phyloP scores from a whole-genome alignment of 2,329 filamentous ascomycete species.

The Alternaria triticimaculans region DNA sequence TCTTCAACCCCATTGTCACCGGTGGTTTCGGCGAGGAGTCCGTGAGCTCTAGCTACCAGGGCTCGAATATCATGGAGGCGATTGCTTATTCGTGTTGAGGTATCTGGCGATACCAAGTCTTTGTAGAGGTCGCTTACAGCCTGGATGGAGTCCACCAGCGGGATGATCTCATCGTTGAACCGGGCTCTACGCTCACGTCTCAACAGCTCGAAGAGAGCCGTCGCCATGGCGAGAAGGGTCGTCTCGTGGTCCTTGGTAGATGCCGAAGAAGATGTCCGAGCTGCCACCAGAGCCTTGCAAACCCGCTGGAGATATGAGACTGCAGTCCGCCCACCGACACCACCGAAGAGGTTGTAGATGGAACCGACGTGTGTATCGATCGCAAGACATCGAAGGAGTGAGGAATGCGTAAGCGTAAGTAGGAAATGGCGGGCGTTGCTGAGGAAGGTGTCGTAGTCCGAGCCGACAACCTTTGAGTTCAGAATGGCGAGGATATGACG shows the following conservation, averaged over 20 bases:
- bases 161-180: slow-evolving; percentile 27
- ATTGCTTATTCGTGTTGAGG: neutral
- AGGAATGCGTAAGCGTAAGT: slow-evolving; percentile 41
- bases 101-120: neutral
- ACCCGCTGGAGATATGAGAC: slow-evolving; percentile 42
- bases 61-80: slow-evolving; percentile 19
- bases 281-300: slow-evolving; percentile 16
- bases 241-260: neutral
- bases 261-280: neutral
- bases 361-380: slow-evolving; percentile 44
- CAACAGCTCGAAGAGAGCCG: slow-evolving; percentile 27
- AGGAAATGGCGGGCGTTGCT: slow-evolving; percentile 23
- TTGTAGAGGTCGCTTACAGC: slow-evolving; percentile 7
- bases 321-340: slow-evolving; percentile 37
- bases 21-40: slow-evolving; percentile 15
- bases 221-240: slow-evolving; percentile 16
- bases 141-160: slow-evolving; percentile 14
- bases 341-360: slow-evolving; percentile 47
- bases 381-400: slow-evolving; percentile 44
- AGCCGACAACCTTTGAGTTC: slow-evolving; percentile 3
- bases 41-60: slow-evolving; percentile 23
- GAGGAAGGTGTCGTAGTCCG: slow-evolving; percentile 11
- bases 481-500: slow-evolving; percentile 37
- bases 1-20: neutral
- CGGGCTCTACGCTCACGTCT: slow-evolving; percentile 23